A percentile compares a stretch with the other conserved stretches of the same genome.
Evolutionary conservation across 2,329 filamentous ascomycete genomes (phyloP).

Genomic region (Bipolaris oryzae): DNA sequence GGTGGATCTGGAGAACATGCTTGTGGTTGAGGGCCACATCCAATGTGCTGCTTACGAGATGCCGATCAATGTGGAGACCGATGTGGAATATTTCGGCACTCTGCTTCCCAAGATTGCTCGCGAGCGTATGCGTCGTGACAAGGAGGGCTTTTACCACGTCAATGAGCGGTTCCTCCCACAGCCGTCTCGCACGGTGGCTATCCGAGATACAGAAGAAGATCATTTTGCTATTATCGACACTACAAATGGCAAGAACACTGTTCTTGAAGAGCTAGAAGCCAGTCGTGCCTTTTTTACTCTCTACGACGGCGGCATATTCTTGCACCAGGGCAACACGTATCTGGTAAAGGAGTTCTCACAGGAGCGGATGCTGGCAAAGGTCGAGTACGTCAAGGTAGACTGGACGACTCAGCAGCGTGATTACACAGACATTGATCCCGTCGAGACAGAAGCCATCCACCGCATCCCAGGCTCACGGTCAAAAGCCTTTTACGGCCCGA

Average conservation of each 20-base stretch:
- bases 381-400: conserved; percentile 87
- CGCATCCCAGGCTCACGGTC: conserved; percentile 68
- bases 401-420: conserved; percentile 95
- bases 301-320: conserved; percentile 95
- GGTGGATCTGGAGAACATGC: conserved; percentile 88
- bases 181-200: conserved; percentile 82
- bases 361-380: conserved; percentile 80
- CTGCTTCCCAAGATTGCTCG: conserved; percentile 73
- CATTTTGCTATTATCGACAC: conserved; percentile 93
- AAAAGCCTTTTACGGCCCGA: conserved; percentile 81
- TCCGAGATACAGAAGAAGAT: conserved; percentile 88
- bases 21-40: conserved; percentile 90
- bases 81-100: conserved; percentile 78
- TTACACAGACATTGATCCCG: conserved; percentile 90
- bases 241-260: conserved; percentile 78
- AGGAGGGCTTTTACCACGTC: conserved; percentile 85
- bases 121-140: conserved; percentile 75
- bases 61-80: conserved; percentile 80
- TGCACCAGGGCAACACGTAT: conserved; percentile 94
- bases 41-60: conserved; percentile 96
- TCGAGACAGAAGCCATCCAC: conserved; percentile 88
- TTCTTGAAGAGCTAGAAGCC: conserved; percentile 95
- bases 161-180: conserved; percentile 85
- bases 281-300: conserved; percentile 94
- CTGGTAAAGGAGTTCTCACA: conserved; percentile 87